These are phyloP conservation scores for Dioszegia hungarica DNA, from an alignment of 768 basidiomycete genomes.

Conservation along the genomic window DNA sequence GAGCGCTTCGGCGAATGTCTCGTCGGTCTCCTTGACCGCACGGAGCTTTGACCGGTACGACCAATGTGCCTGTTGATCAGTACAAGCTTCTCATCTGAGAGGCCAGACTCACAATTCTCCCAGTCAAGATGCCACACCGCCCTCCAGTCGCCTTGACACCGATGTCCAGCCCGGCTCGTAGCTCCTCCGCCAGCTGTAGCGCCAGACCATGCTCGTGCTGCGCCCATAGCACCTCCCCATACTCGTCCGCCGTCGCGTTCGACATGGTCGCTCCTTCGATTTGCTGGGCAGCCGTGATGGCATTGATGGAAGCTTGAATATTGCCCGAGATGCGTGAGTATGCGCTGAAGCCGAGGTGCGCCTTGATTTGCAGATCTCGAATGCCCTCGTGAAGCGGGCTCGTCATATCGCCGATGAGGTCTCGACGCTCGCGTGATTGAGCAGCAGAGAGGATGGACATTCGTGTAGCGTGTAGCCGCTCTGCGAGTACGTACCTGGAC, in stretches of 20 bases:
- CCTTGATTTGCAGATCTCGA: constrained; percentile 61
- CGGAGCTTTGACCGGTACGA: constrained; percentile 77
- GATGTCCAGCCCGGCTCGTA: constrained; percentile 10
- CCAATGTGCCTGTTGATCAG: constrained; percentile 73
- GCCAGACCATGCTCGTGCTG: constrained; percentile 80
- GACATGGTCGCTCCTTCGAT: constrained; percentile 54
- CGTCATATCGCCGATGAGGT: constrained; percentile 65
- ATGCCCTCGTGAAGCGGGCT: constrained; percentile 58
- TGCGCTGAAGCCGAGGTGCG: constrained; percentile 65
- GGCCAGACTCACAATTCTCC: constrained; percentile 13
- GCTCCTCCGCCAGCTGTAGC: constrained; percentile 50
- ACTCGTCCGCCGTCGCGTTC: constrained; percentile 67
- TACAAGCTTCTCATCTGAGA: background rate
- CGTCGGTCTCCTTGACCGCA: constrained; percentile 66
- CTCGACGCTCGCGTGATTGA: constrained; percentile 57
- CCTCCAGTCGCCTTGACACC: background rate
- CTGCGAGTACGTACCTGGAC: constrained; percentile 67
- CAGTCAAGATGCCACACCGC: constrained; percentile 19
- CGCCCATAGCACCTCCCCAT: constrained; percentile 82
- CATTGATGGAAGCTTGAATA: constrained; percentile 78
- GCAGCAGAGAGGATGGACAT: constrained; percentile 72
- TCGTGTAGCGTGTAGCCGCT: constrained; percentile 73
- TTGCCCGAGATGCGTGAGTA: constrained; percentile 67
- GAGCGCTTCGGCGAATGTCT: constrained; percentile 64
- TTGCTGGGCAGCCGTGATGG: constrained; percentile 68